A percentile compares a stretch with the other conserved stretches of the same genome.
phyloP scores from a whole-genome alignment of 2,329 filamentous ascomycete genomes.

The Blastomyces parvus region DNA sequence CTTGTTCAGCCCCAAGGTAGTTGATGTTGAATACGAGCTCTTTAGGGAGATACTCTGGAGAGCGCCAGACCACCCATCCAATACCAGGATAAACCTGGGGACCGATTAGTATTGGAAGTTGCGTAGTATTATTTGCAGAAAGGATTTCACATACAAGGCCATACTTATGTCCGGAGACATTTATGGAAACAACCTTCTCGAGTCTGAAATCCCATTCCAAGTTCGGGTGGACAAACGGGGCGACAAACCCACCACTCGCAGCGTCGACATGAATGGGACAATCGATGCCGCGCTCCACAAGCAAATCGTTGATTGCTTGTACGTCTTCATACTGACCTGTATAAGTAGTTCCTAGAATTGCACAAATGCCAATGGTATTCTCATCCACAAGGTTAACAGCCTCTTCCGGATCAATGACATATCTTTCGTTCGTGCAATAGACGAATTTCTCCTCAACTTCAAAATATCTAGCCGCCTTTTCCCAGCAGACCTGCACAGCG shows the following conservation, averaged over 20 bases:
- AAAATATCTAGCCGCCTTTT: conserved; percentile 82
- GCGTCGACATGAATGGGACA: conserved; percentile 90
- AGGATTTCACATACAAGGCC: conserved; percentile 40
- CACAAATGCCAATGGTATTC: conserved; percentile 81
- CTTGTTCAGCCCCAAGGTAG: conserved; percentile 91
- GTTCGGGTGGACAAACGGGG: conserved; percentile 76
- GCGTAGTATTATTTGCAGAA: not conserved
- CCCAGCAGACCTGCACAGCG: conserved; percentile 95
- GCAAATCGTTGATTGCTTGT: conserved; percentile 80
- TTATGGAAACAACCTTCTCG: conserved; percentile 83
- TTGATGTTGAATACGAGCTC: conserved; percentile 99
- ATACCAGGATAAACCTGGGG: conserved; percentile 70
- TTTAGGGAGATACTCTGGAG: conserved; percentile 70
- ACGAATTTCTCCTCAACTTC: conserved; percentile 83
- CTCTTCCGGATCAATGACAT: conserved; percentile 54
- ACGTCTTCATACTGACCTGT: conserved; percentile 94
- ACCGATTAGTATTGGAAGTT: not conserved
- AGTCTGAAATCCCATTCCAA: conserved; percentile 88
- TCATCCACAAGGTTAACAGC: conserved; percentile 54
- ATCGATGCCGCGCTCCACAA: conserved; percentile 64
- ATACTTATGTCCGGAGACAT: conserved; percentile 87
- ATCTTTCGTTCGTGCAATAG: conserved; percentile 52
- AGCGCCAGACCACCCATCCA: conserved; percentile 87
- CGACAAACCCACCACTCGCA: conserved; percentile 84
- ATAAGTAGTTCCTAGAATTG: conserved; percentile 86